Evolutionary conservation across 1,284 basidiomycete genomes (phyloP), one percentile per base, ranked within the genome.

Genomic region (Inonotus hispidus): DNA sequence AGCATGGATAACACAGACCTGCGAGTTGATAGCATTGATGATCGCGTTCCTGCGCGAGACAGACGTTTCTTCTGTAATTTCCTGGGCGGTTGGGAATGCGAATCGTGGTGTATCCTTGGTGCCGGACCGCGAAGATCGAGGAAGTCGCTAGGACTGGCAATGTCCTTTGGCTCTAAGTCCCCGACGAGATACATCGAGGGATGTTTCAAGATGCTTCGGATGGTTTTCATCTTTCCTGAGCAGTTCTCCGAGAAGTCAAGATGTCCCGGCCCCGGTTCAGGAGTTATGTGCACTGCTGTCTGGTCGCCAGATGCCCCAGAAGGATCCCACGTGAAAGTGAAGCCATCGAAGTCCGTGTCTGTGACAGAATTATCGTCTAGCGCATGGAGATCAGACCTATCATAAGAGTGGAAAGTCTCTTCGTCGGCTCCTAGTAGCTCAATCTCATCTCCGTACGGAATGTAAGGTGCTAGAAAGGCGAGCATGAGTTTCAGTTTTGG

Each of bases 131-230:
- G 35, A 21, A 60, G 43, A 6, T 59, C 53, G 27, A 57, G 58
- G 27, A 60, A 60, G 21, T 56, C 52, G 13, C 16, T 39, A 47
- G 43, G 41, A 14, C 41, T 55, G 29, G 8, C 27, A 49, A 41
- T 25, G n/a, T 13, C 52, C n/a, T 35, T 27, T 29, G 23, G 8
- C 14, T n/a, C 27, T 35, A 53, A 37, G 27, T 64, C 59, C 25
- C 52, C 50, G 41, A 46, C 25, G 38, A 63, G 60, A 37, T 53
- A 53, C 27, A 53, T 32, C 1, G 59, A 58, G n/a, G 63, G 55
- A 39, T 41, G 53, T 35, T 61, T 64, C 38, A 64, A 27, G 23
- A 64, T 64, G 39, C 63, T 58, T 38, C 59, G 59, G 21, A 63
- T 55, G 23, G 45, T 53, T 16, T 56, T 53, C 16, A 3, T 58